Conservation (phyloP, 2,329 filamentous ascomycete species). For the Myriosclerotinia scirpicola region DNA sequence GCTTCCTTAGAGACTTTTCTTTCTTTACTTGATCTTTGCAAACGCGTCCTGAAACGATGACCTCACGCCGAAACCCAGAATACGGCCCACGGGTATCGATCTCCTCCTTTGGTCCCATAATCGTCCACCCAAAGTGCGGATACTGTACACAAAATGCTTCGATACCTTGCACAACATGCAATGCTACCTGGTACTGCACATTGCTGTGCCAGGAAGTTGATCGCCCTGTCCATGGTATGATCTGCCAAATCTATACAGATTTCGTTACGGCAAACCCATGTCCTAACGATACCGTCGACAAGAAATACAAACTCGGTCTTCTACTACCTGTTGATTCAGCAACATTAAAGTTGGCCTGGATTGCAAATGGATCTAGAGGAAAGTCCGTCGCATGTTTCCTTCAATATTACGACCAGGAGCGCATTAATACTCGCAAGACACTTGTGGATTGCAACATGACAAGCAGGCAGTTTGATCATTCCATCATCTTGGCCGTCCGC, state of each 20-base stretch:
- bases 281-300: not conserved
- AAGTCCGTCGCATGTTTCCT: not conserved
- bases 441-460: slow-evolving; percentile 8
- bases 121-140: slow-evolving; percentile 7
- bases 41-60: not conserved
- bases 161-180: not conserved
- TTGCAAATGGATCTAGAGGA: slow-evolving; percentile 1
- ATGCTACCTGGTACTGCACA: slow-evolving; percentile 13
- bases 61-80: not conserved
- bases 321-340: not conserved
- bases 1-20: not conserved
- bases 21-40: not conserved
- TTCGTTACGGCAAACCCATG: slow-evolving; percentile 6
- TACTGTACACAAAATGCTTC: slow-evolving; percentile 8
- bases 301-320: slow-evolving; percentile 17
- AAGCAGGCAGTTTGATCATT: slow-evolving; percentile 16
- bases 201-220: not conserved
- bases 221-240: slow-evolving; percentile 1
- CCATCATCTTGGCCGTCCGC: not conserved
- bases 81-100: slow-evolving; percentile 12
- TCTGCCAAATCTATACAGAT: slow-evolving; percentile 5
- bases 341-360: not conserved
- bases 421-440: not conserved
- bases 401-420: slow-evolving; percentile 12
- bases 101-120: slow-evolving; percentile 10